Evolutionary conservation across 75 land plant genomes (phyloP).

Genomic region (Ceratopteris richardii): DNA sequence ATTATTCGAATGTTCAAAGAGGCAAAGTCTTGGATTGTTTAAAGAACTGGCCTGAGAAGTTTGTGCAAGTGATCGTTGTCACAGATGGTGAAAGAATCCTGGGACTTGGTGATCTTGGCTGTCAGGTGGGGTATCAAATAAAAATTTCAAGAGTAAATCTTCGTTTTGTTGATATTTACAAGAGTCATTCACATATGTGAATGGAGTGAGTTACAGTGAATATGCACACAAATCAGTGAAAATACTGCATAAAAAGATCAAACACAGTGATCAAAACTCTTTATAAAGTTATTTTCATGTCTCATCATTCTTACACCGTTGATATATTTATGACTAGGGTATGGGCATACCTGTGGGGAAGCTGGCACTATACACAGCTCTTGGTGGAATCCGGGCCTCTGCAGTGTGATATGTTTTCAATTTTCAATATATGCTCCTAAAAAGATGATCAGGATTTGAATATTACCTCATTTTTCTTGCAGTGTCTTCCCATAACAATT

Average conservation of each 20-base stretch:
- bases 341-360: conserved; percentile 96
- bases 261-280: too few relatives aligned
- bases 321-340: too few relatives aligned
- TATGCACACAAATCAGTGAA: too few relatives aligned
- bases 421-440: neutral
- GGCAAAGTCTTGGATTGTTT: conserved; percentile 68
- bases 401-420: conserved; percentile 20
- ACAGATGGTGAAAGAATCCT: conserved; percentile 89
- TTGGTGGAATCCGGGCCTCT: conserved; percentile 87
- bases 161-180: too few relatives aligned
- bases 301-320: too few relatives aligned
- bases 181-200: too few relatives aligned
- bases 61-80: conserved; percentile 76
- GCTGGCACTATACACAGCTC: conserved; percentile 74
- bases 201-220: too few relatives aligned
- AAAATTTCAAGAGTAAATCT: too few relatives aligned
- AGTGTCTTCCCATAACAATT: conserved; percentile 90
- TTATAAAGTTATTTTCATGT: too few relatives aligned
- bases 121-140: conserved; percentile 36
- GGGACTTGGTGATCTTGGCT: conserved; percentile 84
- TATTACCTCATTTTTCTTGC: neutral
- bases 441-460: neutral
- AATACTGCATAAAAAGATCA: too few relatives aligned
- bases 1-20: too few relatives aligned
- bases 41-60: conserved; percentile 64